Base-by-base conservation (phyloP, 768 basidiomycete genomes). In the Paxillus ammoniavirescens region DNA sequence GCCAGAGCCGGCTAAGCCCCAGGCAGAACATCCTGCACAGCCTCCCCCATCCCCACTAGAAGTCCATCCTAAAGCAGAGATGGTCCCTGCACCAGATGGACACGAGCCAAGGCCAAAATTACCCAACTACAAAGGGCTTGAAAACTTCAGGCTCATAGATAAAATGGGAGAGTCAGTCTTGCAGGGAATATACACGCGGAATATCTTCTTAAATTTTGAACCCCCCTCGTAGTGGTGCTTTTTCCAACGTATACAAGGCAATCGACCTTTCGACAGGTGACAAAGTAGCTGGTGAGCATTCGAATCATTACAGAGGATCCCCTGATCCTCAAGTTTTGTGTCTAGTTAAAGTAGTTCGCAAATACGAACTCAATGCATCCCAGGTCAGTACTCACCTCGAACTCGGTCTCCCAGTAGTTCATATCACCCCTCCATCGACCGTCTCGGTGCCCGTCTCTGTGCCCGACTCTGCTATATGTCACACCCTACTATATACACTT, bases 161-260 rank as follows among this genome's bases (percentile, higher is more conserved):
- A 93, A 92, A 79, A 94, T 93, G 92, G 93, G 92, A 77, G 92
- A 94, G 92, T 94, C 57, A 70, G 92, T 87, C 36, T 49, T 36
- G 38, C 8, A 4, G 4, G 23, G 35, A 35, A 35, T 28, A 35
- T 7, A 10, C 45, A 51, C 49, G 52, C 35, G 42, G 42, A 52
- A 51, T 47, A 52, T 42, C 50, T 44, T 8, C n/a, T 17, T 2
- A 37, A 35, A 36, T 53, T 51, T 55, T 46, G 69, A 63, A 41
- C 38, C 40, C 50, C 54, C 37, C 52, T 70, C 55, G 31, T 63
- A 91, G 86, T 63, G 96, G 96, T 55, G 96, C 96, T 41, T 99
- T 99, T 70, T 98, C 95, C n/a, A 93, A 97, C 66, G 96, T 99
- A 8, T 99, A 96, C 80, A 91, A 91, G 68, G 96, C 93, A 13